Percentiles rank a stretch among this genome's conserved stretches.
Conservation (phyloP, 2,329 filamentous ascomycete genomes). For the Coleophoma crateriformis region DNA sequence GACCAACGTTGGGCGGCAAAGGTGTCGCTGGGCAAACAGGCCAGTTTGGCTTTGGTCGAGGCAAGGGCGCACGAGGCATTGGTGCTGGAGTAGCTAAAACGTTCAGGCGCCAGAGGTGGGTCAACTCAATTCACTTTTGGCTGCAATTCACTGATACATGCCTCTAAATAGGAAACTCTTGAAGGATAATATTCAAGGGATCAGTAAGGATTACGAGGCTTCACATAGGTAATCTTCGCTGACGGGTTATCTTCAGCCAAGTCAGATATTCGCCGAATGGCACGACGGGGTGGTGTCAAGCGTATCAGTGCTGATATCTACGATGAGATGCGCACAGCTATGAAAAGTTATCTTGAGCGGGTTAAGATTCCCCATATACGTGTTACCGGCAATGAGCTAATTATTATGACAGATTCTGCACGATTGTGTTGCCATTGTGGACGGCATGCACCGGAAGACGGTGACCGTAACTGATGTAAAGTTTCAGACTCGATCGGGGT, state of each 20-base stretch:
- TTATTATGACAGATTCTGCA: slow-evolving; percentile 39
- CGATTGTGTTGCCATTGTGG: slow-evolving; percentile 43
- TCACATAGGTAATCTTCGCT: slow-evolving; percentile 1
- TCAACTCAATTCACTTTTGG: no score
- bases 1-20: background rate
- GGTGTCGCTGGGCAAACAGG: background rate
- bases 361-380: background rate
- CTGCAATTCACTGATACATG: no score
- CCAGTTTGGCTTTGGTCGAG: slow-evolving; percentile 2
- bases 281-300: slow-evolving; percentile 72
- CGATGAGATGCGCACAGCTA: slow-evolving; percentile 45
- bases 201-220: slow-evolving; percentile 35
- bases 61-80: slow-evolving; percentile 6
- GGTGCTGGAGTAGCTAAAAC: slow-evolving; percentile 4
- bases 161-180: slow-evolving; percentile 36
- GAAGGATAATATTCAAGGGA: slow-evolving; percentile 40
- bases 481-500: slow-evolving; percentile 4
- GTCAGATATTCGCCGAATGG: slow-evolving; percentile 55
- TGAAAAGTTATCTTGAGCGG: slow-evolving; percentile 36
- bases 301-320: slow-evolving; percentile 63
- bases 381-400: background rate
- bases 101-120: slow-evolving; percentile 3
- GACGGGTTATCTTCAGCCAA: slow-evolving; percentile 36
- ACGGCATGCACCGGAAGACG: slow-evolving; percentile 54
- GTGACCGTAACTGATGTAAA: slow-evolving; percentile 57